Conservation (phyloP, 2,329 filamentous ascomycete species). For the Xylaria sp. region DNA sequence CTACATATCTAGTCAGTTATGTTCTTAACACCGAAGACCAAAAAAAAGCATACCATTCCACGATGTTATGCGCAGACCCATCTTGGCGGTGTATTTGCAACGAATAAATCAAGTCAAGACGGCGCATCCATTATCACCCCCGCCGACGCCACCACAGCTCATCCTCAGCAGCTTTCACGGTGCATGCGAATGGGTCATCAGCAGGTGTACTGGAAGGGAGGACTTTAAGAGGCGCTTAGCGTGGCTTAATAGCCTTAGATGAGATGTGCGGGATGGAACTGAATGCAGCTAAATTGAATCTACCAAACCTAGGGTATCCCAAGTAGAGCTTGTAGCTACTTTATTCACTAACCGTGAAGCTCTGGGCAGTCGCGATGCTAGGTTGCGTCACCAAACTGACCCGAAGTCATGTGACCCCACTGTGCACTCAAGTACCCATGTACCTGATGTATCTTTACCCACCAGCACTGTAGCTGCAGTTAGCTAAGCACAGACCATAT, state of each 20-base stretch:
- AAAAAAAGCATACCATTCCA: conserved; percentile 75
- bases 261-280: neutral
- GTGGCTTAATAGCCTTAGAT: neutral
- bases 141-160: conserved; percentile 23
- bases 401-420: conserved; percentile 45
- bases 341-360: conserved; percentile 9
- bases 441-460: neutral
- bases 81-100: conserved; percentile 52
- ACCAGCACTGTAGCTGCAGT: neutral
- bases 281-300: neutral
- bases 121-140: conserved; percentile 21
- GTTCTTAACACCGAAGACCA: neutral
- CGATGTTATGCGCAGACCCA: conserved; percentile 83
- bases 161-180: conserved; percentile 23
- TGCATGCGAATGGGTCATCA: conserved; percentile 24
- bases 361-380: conserved; percentile 38
- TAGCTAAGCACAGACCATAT: conserved; percentile 33
- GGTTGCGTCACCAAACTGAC: conserved; percentile 46
- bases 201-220: neutral
- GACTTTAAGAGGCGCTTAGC: neutral
- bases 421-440: neutral
- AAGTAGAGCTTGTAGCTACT: neutral
- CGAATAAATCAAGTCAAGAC: conserved; percentile 17
- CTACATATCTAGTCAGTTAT: conserved; percentile 57
- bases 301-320: neutral